Evolutionary conservation across 495 filamentous ascomycete genomes (phyloP), one percentile per base, ranked within the genome.

Genomic region (Talaromyces liani): DNA sequence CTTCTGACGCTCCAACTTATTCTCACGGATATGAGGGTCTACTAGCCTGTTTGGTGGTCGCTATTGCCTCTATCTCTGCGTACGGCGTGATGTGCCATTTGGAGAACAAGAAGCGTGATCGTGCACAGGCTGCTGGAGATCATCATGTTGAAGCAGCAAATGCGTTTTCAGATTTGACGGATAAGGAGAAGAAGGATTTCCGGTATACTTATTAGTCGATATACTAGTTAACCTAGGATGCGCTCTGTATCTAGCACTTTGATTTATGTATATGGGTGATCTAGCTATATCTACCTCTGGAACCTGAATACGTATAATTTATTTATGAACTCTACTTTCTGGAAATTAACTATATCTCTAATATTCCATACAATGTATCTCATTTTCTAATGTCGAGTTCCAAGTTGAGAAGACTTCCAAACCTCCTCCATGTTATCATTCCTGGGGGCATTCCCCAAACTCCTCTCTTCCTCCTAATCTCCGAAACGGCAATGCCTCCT

Each of bases 91-190:
- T 69, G 36, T 71, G 69, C 25, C 66, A 64, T 18, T 61, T 51
- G 55, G 67, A 69, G 33, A 71, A 71, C 57, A 54, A 39, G 36
- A 65, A 39, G 16, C 45, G 58, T 31, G 65, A 66, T 60, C 64
- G 66, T 4, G 36, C 58, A 22, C 64, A 63, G 16, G 45, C 45
- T 18, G n/a, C n/a, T 12, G 45, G 7, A 22, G 65, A 65, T 59
- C 57, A 59, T 22, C 31, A 31, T 59, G 22, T 49, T 59, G 18
- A 54, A 0, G 61, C 61, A 60, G 65, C 65, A 49, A 67, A 75
- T 59, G 67, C 65, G 54, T 77, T 77, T 60, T 65, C 71, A 41
- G 75, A 78, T 65, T 58, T 77, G 64, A 78, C 77, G 2, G 77
- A 77, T 65, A 66, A 68, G 39, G 60, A 73, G 61, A 76, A 79